phyloP scores from a whole-genome alignment of 768 basidiomycete species.

The Mycena maculata region DNA sequence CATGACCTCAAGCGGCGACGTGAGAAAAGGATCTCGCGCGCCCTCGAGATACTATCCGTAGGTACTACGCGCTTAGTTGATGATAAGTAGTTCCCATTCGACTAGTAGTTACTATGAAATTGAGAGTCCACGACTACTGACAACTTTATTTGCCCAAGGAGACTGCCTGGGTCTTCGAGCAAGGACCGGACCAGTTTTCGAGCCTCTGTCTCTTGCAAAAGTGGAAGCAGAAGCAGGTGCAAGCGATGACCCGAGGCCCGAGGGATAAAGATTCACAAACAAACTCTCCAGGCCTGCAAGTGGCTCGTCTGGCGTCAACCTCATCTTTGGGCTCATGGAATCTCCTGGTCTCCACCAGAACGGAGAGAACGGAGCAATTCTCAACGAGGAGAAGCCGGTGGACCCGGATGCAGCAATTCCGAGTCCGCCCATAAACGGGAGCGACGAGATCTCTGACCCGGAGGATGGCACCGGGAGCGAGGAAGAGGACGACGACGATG shows the following conservation, averaged over 20 bases:
- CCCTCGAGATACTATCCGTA: slow-evolving; percentile 2
- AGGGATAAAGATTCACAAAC: no score
- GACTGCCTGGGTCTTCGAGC: not conserved
- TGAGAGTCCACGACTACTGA: not conserved
- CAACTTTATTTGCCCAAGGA: not conserved
- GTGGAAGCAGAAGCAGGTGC: no score
- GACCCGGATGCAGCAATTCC: not conserved
- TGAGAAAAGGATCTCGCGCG: not conserved
- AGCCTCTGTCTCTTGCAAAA: slow-evolving; percentile 9
- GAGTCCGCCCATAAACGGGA: not conserved
- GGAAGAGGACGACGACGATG: slow-evolving; percentile 54
- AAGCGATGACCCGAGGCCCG: no score
- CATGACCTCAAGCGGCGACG: not conserved
- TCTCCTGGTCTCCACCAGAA: not conserved
- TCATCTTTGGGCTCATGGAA: slow-evolving; percentile 9
- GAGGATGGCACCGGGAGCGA: slow-evolving; percentile 36
- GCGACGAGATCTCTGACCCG: slow-evolving; percentile 39
- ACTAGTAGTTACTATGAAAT: not conserved
- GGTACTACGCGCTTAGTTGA: not conserved
- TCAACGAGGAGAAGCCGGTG: not conserved
- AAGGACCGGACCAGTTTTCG: not conserved
- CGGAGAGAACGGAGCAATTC: not conserved
- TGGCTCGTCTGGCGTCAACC: no score
- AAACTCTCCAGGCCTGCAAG: no score
- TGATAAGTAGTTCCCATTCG: slow-evolving; percentile 8